These are phyloP conservation scores for Ceratocystis ficicola DNA, from an alignment of 2,329 filamentous ascomycete genomes.

Conservation along the genomic window DNA sequence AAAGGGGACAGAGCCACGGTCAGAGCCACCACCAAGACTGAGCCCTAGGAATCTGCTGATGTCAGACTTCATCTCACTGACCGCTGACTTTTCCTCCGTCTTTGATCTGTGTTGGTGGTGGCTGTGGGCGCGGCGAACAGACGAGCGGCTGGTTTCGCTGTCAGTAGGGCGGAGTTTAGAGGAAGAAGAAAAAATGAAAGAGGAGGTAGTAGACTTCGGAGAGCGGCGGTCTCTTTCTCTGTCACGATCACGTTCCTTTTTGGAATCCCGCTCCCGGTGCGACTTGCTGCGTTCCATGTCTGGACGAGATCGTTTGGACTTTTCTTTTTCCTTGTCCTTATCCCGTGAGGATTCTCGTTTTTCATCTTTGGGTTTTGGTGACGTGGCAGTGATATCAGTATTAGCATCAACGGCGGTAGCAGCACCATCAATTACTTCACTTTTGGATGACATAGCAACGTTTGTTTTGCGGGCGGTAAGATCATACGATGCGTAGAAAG, in stretches of 20 bases:
- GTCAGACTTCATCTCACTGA: constrained; percentile 22
- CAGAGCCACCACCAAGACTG: constrained; percentile 27
- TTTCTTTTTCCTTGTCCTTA: constrained; percentile 22
- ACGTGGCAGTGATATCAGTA: constrained; percentile 20
- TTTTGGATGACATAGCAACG: constrained; percentile 18
- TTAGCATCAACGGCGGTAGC: constrained; percentile 15
- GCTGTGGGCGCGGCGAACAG: constrained; percentile 19
- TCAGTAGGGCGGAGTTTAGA: constrained; percentile 33
- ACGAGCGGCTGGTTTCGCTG: constrained; percentile 31
- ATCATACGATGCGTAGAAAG: constrained; percentile 5
- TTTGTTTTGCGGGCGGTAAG: not conserved
- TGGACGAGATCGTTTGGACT: constrained; percentile 16
- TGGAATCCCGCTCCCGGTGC: constrained; percentile 28
- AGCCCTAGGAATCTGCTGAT: constrained; percentile 13
- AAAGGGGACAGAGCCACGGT: constrained; percentile 52
- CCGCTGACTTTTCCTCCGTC: constrained; percentile 27
- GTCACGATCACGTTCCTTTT: constrained; percentile 29
- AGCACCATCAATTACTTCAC: constrained; percentile 18
- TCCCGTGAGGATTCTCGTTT: constrained; percentile 21
- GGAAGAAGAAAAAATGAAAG: constrained; percentile 26
- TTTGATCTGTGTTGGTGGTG: constrained; percentile 29
- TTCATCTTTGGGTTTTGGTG: constrained; percentile 14
- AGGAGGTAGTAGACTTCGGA: constrained; percentile 28
- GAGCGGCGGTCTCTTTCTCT: constrained; percentile 32
- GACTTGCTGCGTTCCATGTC: constrained; percentile 26